A percentile compares a stretch with the other conserved stretches of the same genome.
These are phyloP conservation scores for Aaosphaeria pasadenensis DNA, from an alignment of 2,329 filamentous ascomycete species.

Conservation along the genomic window DNA sequence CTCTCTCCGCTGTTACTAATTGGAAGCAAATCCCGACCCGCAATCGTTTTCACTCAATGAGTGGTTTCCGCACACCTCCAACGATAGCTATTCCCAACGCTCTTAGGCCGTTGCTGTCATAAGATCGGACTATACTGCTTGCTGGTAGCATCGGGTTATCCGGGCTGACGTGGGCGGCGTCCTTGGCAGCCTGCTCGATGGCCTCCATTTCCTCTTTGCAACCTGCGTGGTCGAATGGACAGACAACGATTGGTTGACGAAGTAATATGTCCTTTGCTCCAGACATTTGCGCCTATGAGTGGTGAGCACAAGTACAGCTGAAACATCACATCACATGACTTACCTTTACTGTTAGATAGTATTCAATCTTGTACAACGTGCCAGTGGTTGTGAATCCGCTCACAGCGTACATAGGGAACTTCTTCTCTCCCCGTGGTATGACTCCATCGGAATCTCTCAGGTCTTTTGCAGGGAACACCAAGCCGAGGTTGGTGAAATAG, in stretches of 20 bases:
- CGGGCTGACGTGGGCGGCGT: constrained; percentile 81
- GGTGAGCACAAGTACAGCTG: not conserved
- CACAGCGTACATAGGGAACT: constrained; percentile 85
- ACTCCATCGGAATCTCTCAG: constrained; percentile 83
- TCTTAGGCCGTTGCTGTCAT: constrained; percentile 63
- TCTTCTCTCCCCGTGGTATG: constrained; percentile 77
- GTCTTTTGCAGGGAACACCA: constrained; percentile 89
- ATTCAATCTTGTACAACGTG: constrained; percentile 96
- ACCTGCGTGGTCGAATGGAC: constrained; percentile 87
- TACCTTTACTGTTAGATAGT: constrained; percentile 93
- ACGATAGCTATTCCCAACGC: constrained; percentile 62
- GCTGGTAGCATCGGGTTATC: constrained; percentile 93
- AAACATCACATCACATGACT: constrained; percentile 2
- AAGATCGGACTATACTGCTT: constrained; percentile 74
- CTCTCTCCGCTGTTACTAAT: too few relatives aligned
- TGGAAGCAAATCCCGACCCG: not conserved
- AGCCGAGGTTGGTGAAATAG: constrained; percentile 86
- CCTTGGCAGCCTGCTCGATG: constrained; percentile 92
- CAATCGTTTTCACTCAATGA: constrained; percentile 57
- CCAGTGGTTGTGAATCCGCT: constrained; percentile 91
- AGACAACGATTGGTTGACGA: constrained; percentile 91
- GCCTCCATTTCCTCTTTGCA: constrained; percentile 99
- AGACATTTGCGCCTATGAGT: constrained; percentile 73
- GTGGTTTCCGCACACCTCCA: constrained; percentile 58
- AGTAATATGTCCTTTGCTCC: constrained; percentile 84